phyloP scores from a whole-genome alignment of 257 asterid species.

The Capsicum rhomboideum region DNA sequence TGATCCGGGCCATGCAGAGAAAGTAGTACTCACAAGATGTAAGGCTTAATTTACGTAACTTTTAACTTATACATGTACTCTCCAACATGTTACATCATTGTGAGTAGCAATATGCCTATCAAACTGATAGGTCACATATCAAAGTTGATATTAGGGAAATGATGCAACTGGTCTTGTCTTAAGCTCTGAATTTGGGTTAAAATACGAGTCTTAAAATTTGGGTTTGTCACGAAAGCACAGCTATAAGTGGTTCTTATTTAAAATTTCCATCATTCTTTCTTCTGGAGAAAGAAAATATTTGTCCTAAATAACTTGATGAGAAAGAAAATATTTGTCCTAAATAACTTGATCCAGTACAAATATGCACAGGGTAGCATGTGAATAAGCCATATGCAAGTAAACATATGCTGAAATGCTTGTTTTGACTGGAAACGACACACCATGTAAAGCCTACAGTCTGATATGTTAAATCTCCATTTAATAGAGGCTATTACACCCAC shows the following conservation, averaged over 20 bases:
- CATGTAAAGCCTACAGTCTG: background rate
- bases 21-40: background rate
- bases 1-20: background rate
- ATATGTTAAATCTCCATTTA: background rate
- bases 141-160: background rate
- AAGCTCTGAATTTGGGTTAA: background rate
- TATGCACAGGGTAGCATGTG: background rate
- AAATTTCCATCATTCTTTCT: background rate
- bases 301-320: background rate
- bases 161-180: background rate
- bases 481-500: background rate
- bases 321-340: background rate
- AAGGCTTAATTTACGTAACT: background rate
- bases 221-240: background rate
- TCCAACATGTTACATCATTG: background rate
- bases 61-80: background rate
- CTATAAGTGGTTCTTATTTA: background rate
- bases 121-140: background rate
- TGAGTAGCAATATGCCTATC: background rate
- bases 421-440: background rate
- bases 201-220: background rate
- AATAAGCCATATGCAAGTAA: background rate
- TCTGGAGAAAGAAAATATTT: background rate
- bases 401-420: background rate
- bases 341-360: background rate